These are phyloP conservation scores for Chrysanthemum lavandulifolium DNA, from an alignment of 129 eudicot species.

Conservation along the genomic window DNA sequence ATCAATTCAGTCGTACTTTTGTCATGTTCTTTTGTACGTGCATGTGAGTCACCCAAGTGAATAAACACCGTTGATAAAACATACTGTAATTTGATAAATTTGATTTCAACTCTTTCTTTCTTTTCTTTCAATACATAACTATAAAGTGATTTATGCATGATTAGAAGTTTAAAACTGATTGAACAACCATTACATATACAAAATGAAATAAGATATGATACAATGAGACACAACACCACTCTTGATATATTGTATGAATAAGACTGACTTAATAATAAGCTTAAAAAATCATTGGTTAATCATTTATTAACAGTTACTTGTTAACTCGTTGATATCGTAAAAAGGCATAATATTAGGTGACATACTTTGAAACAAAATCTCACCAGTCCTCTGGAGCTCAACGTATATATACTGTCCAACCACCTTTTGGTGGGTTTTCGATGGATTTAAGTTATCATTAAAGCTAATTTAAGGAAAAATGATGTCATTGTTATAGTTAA, in stretches of 20 bases:
- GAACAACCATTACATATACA: too few species aligned
- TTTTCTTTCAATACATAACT: too few species aligned
- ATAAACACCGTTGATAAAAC: background rate
- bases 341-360: conserved; percentile 15
- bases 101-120: too few species aligned
- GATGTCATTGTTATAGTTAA: too few species aligned
- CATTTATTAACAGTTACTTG: background rate
- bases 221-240: too few species aligned
- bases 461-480: background rate
- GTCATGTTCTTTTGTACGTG: conserved; percentile 17
- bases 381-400: conserved; percentile 7
- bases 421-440: conserved; percentile 3
- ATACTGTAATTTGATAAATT: too few species aligned
- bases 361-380: conserved; percentile 19
- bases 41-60: background rate
- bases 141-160: too few species aligned
- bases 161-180: too few species aligned
- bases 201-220: too few species aligned
- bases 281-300: background rate
- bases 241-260: too few species aligned
- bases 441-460: background rate
- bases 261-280: background rate
- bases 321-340: background rate
- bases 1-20: background rate
- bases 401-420: conserved; percentile 1